Evolutionary conservation across 208 protist species (phyloP).

Genomic region (Leishmania aethiopica): DNA sequence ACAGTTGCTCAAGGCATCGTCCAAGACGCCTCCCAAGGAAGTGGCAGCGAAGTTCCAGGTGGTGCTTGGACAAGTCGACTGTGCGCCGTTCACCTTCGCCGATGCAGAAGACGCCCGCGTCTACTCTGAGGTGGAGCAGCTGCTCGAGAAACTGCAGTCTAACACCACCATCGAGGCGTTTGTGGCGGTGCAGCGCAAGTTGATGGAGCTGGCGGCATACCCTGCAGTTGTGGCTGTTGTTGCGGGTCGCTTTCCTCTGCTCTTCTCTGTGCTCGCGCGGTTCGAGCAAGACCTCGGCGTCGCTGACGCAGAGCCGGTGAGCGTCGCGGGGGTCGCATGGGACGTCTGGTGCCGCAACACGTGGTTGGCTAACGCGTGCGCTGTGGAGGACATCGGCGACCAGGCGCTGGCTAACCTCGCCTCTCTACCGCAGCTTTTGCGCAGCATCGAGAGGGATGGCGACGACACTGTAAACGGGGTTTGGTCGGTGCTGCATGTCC

Average conservation of each 20-base stretch:
- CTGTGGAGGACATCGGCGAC: slow-evolving; percentile 28
- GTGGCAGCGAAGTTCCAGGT: background rate
- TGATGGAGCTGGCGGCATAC: slow-evolving; percentile 15
- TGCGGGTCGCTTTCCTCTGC: slow-evolving; percentile 23
- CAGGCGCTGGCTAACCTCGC: slow-evolving; percentile 11
- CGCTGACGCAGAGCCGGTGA: background rate
- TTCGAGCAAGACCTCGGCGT: slow-evolving; percentile 4
- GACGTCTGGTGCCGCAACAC: slow-evolving; percentile 36
- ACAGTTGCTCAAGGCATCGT: background rate
- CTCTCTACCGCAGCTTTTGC: slow-evolving; percentile 13
- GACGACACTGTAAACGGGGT: slow-evolving; percentile 28
- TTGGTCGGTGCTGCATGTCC: slow-evolving; percentile 29
- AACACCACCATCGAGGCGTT: slow-evolving; percentile 6
- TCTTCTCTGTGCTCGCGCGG: slow-evolving; percentile 21
- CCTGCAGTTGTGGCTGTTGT: slow-evolving; percentile 25
- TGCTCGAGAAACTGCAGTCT: slow-evolving; percentile 7
- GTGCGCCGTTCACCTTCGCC: slow-evolving; percentile 18
- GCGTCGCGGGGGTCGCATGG: slow-evolving; percentile 18
- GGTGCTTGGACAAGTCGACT: slow-evolving; percentile 23
- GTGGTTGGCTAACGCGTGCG: slow-evolving; percentile 33
- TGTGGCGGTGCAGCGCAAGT: slow-evolving; percentile 10
- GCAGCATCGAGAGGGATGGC: slow-evolving; percentile 13
- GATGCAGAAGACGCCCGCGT: slow-evolving; percentile 20
- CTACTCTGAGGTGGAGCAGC: slow-evolving; percentile 23
- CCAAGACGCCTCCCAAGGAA: background rate